Base-by-base conservation (phyloP, 495 filamentous ascomycete genomes). In the Hyphodiscus hymeniophilus region DNA sequence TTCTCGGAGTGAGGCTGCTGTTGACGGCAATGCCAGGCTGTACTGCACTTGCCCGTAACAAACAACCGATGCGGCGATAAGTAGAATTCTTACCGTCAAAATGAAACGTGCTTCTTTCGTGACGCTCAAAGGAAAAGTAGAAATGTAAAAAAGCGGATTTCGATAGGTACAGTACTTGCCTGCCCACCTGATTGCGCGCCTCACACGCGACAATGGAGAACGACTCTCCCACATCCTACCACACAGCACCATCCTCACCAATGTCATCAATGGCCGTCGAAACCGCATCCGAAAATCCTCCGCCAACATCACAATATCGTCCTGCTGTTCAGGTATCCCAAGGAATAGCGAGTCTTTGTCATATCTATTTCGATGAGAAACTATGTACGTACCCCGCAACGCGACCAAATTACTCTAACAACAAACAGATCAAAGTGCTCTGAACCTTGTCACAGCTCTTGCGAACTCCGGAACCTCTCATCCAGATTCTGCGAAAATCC, bases 291-390 rank as follows among this genome's bases (percentile, higher is more conserved):
- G 52, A 48, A 18, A 48, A 52, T 38, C 52, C 52, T 23, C 53
- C 59, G 40, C 48, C 10, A 13, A 39, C 31, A n/a, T 33, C 48
- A 18, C 39, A 41, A n/a, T 83, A 79, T 57, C 75, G 77, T 34
- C 62, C 70, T 12, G 70, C 74, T 2, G 70, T 65, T 38, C 61
- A 62, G 23, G 61, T 89, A 1, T 77, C 83, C 0, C 77, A 72
- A 40, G 77, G 83, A 50, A 61, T 90, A 6, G 73, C 70, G 22
- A 67, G 80, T 35, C 79, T 87, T 54, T 78, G 74, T 38, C 75
- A 75, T 40, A 82, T 89, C 23, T 87, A 84, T 61, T 68, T 91
- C 3, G 85, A 89, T 58, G 87, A 91, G 60, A 71, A 78, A 31
- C 75, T 88, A 16, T 84, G 84, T 87, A 63, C 26, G 71, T 59